A percentile compares a stretch with the other conserved stretches of the same genome.
Conservation (phyloP, 495 filamentous ascomycete genomes). For the Lasiosphaeriaceae sp. region DNA sequence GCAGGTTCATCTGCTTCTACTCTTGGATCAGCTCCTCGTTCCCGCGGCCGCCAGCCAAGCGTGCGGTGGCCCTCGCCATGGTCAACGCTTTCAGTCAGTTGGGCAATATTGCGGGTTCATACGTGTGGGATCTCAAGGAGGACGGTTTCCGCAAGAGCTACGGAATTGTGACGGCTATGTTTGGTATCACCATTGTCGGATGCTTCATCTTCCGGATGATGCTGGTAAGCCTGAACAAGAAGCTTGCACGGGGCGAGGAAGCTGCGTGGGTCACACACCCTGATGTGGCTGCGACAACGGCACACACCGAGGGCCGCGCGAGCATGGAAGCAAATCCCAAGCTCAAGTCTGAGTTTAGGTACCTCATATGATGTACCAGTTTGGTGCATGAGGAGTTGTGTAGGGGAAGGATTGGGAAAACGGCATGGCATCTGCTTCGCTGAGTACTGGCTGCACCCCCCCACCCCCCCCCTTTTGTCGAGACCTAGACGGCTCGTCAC, state of each 20-base stretch:
- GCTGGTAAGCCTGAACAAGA: conserved; percentile 61
- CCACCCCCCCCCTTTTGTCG: too few relatives aligned
- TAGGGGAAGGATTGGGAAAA: too few relatives aligned
- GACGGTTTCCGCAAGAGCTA: conserved; percentile 39
- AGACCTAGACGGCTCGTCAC: too few relatives aligned
- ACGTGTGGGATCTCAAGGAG: conserved; percentile 59
- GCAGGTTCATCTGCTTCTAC: conserved; percentile 62
- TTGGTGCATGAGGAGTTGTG: too few relatives aligned
- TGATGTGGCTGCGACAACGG: conserved; percentile 20
- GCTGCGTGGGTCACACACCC: conserved; percentile 14
- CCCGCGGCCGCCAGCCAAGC: conserved; percentile 72
- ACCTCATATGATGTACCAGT: conserved; percentile 7
- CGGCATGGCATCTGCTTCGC: too few relatives aligned
- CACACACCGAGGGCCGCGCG: conserved; percentile 11
- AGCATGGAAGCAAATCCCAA: conserved; percentile 2
- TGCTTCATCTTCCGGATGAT: conserved; percentile 52
- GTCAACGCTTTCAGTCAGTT: conserved; percentile 76
- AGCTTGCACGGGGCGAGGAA: conserved; percentile 51
- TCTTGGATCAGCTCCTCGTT: conserved; percentile 74
- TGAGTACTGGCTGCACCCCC: too few relatives aligned
- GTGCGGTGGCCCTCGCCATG: conserved; percentile 70
- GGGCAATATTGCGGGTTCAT: conserved; percentile 68
- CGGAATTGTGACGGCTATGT: conserved; percentile 59
- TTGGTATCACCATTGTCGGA: conserved; percentile 52
- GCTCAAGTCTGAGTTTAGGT: conserved; percentile 12